Base-by-base conservation (phyloP, 2,329 filamentous ascomycete species). In the Stagonosporopsis rhizophila region DNA sequence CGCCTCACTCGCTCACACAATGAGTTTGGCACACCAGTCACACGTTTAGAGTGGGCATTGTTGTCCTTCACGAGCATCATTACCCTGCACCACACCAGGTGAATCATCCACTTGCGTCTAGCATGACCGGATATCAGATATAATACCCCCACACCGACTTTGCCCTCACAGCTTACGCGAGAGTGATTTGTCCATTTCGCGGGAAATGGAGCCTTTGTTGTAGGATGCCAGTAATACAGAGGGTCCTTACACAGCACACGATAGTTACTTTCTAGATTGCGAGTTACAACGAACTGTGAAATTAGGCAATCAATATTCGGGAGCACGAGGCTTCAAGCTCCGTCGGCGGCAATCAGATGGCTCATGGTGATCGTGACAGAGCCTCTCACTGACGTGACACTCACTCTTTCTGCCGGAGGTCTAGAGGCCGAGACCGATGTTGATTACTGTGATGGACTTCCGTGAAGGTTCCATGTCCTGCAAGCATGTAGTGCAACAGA, bases 401-500 rank as follows among this genome's bases (percentile, higher is more conserved):
- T 49, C 48, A 39, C 44, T 52, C 27, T 32, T 44, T 40, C 7
- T 57, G 22, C 23, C 44, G 19, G 37, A 17, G 14, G 41, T 32
- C 49, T 34, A 45, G 32, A 44, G 41, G 53, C 40, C 57, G 52
- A 57, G 52, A 59, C 57, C 45, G 7, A 37, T 27, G 44, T 52
- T 52, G 54, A 37, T 57, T 52, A 52, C 54, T 44, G 40, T 49
- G 39, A 30, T 44, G 27, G 34, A 40, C 19, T 35, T 46, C 48
- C 34, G 28, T 52, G 42, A 55, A 42, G 27, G 52, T 56, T 46
- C 42, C 44, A 52, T 52, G 34, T 23, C 48, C 42, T 52, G 52
- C 44, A 44, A 32, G 34, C 42, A 52, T 57, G 56, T 41, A 37
- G 57, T 59, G 57, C 49, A 30, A 56, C 52, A 56, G 27, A 41